A percentile compares a stretch with the other conserved stretches of the same genome.
phyloP scores from a whole-genome alignment of 805 yeast genomes.

The Helenozyma baotianmanensis region DNA sequence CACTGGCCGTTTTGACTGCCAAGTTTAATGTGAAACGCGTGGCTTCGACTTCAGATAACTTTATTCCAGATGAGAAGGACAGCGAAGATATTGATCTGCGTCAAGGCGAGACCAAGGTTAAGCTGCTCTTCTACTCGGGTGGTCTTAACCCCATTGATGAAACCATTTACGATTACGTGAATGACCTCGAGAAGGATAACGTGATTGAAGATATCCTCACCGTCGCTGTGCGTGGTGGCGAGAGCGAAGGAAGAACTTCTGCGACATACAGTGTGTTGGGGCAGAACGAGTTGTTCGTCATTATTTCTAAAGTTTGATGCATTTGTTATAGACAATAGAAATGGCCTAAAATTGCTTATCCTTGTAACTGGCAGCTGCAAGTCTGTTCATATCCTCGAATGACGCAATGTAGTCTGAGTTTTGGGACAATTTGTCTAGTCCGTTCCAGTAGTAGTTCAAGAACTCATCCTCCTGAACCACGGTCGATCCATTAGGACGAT shows the following conservation, averaged over 20 bases:
- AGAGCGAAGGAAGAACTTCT: conserved; percentile 45
- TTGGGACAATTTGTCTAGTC: conserved; percentile 40
- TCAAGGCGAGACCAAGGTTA: conserved; percentile 1
- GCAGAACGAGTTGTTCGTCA: conserved; percentile 59
- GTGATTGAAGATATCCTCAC: conserved; percentile 48
- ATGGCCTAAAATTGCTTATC: conserved; percentile 31
- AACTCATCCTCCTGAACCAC: conserved; percentile 35
- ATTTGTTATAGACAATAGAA: not conserved
- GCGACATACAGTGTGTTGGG: conserved; percentile 67
- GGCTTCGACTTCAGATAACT: conserved; percentile 8
- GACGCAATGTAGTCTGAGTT: conserved; percentile 44
- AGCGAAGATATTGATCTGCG: not conserved
- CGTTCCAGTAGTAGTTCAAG: conserved; percentile 46
- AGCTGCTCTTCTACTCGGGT: conserved; percentile 48
- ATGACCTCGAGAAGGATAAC: conserved; percentile 33
- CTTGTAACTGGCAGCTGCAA: conserved; percentile 51
- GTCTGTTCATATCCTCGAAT: conserved; percentile 50
- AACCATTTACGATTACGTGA: conserved; percentile 53
- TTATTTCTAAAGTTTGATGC: conserved; percentile 29
- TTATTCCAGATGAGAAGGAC: not conserved
- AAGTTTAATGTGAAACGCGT: conserved; percentile 23
- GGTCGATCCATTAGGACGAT: conserved; percentile 36
- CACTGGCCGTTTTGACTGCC: conserved; percentile 17
- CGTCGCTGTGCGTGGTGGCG: conserved; percentile 45
- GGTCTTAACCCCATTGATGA: conserved; percentile 68